Evolutionary conservation across 768 basidiomycete genomes (phyloP).

Genomic region (Mycena indigotica): DNA sequence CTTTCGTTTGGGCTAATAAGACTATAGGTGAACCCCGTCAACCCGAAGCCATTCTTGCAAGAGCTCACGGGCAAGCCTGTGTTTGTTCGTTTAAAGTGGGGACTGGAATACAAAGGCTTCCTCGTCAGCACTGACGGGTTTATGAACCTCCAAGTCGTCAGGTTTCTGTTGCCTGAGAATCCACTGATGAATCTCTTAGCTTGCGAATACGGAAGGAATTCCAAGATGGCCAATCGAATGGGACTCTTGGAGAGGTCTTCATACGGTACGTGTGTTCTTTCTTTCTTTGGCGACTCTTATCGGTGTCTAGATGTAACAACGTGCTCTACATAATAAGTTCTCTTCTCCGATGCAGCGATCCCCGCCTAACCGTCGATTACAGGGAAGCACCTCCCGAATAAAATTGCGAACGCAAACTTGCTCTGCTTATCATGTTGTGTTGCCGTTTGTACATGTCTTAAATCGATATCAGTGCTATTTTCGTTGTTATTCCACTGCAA

Average conservation of each 20-base stretch:
- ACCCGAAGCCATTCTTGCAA: slow-evolving; percentile 98
- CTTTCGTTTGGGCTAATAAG: slow-evolving; percentile 6
- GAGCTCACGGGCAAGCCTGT: slow-evolving; percentile 98
- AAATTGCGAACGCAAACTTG: slow-evolving; percentile 21
- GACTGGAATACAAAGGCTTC: slow-evolving; percentile 98
- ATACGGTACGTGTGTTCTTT: slow-evolving; percentile 68
- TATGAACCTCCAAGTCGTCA: slow-evolving; percentile 94
- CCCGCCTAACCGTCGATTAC: slow-evolving; percentile 41
- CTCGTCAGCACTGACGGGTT: slow-evolving; percentile 98
- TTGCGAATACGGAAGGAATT: slow-evolving; percentile 99
- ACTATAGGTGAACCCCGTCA: slow-evolving; percentile 82
- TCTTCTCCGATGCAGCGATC: slow-evolving; percentile 16
- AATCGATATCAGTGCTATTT: not conserved
- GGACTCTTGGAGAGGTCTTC: slow-evolving; percentile 97
- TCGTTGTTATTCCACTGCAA: not conserved
- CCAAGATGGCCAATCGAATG: slow-evolving; percentile 93
- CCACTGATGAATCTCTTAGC: slow-evolving; percentile 47
- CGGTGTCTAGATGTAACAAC: slow-evolving; percentile 77
- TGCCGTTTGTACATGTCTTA: not conserved
- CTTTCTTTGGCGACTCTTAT: slow-evolving; percentile 18
- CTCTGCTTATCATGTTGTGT: not conserved
- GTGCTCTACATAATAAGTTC: slow-evolving; percentile 93
- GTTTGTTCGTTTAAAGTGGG: slow-evolving; percentile 96
- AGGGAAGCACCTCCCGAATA: slow-evolving; percentile 72
- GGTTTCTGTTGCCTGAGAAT: slow-evolving; percentile 5